Conservation (phyloP, 2,329 filamentous ascomycete species). For the Pseudogymnoascus verrucosus region DNA sequence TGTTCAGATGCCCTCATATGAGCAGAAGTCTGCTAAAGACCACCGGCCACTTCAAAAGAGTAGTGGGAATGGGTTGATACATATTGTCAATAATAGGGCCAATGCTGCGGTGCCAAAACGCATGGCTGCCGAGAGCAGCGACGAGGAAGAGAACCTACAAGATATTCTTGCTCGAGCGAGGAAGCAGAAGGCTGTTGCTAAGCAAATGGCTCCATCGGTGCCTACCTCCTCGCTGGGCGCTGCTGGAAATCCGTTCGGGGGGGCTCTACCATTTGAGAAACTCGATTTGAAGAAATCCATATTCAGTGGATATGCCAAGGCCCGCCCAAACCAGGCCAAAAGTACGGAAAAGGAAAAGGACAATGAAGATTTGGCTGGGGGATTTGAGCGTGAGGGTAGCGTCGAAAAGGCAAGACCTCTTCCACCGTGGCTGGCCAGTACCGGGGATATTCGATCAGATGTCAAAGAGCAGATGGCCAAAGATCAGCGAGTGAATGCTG, state of each 20-base stretch:
- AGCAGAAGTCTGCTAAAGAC: conserved; percentile 44
- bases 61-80: conserved; percentile 57
- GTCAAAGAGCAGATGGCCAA: conserved; percentile 49
- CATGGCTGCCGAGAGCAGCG: conserved; percentile 44
- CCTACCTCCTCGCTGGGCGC: conserved; percentile 24
- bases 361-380: conserved; percentile 30
- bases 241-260: conserved; percentile 57
- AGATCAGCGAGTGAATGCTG: conserved; percentile 55
- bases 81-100: conserved; percentile 66
- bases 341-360: conserved; percentile 10
- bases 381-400: conserved; percentile 30
- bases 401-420: conserved; percentile 41
- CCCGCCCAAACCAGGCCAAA: background rate
- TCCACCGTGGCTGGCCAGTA: conserved; percentile 66
- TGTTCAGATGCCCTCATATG: conserved; percentile 45
- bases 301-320: conserved; percentile 31
- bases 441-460: conserved; percentile 57
- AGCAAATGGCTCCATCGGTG: background rate
- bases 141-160: conserved; percentile 74
- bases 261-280: conserved; percentile 86
- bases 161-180: conserved; percentile 67
- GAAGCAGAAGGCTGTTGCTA: conserved; percentile 42
- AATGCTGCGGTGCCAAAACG: conserved; percentile 49
- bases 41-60: conserved; percentile 44
- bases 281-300: conserved; percentile 60